Base-by-base conservation (phyloP, 768 basidiomycete genomes). In the Macrocybe gigantea region DNA sequence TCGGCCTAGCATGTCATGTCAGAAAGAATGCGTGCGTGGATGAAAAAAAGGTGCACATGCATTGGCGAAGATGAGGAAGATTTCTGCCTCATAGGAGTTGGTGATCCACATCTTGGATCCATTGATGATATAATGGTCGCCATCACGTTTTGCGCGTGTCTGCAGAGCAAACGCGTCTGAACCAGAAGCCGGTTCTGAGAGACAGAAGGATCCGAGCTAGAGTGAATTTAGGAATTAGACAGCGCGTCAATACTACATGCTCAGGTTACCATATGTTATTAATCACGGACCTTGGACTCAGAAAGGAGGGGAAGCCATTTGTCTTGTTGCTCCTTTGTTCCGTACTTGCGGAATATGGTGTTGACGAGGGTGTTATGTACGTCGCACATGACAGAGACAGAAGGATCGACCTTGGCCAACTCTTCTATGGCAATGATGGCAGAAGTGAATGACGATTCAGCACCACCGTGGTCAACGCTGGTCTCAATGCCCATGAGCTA, bases 91-190 rank as follows among this genome's bases (percentile, higher is more conserved):
- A 49, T 82, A 78, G 0, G 93, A 94, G 67, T 97, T 97, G 22
- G 93, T 95, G 50, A 97, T 96, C 93, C 93, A 96, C 93, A 95
- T 94, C 74, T 99, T 99, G 48, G 91, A 90, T n/a, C 96, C 96
- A 56, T 93, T 94, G 45, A 99, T 63, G 31, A 93, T 70, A 79
- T 86, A 98, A 63, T 85, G 64, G 56, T 87, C 81, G 12, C 91
- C 93, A 40, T 91, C 85, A 64, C 87, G 89, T 62, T 76, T 85
- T 11, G 96, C 95, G 8, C 88, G 87, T 1, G 96, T 93, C 63
- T 95, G 91, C 33, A 99, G 72, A 0, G 95, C 93, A 62, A 99
- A 99, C 0, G 96, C 96, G 60, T 99, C 96, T 5, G 93, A 96
- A 2, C 96, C 96, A 7, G 93, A 94, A 0, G 80, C 84, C 1